These are phyloP conservation scores for Arxiozyma heterogenica DNA, from an alignment of 1,139 yeast genomes.

Conservation along the genomic window DNA sequence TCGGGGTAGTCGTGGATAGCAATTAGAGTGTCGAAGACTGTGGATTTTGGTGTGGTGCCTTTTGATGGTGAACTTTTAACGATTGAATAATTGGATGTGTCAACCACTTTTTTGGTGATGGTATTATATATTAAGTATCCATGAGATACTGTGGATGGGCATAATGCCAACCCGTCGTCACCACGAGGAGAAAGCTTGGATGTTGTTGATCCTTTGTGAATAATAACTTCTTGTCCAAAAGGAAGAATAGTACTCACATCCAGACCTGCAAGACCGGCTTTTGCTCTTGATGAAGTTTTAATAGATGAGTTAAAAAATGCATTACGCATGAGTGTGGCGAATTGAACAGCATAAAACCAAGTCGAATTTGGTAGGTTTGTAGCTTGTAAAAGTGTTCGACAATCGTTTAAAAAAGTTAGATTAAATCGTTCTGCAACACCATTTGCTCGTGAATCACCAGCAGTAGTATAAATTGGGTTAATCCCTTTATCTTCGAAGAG, in stretches of 20 bases:
- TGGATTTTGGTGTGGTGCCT: no score
- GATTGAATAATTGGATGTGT: no score
- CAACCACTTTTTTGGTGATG: no score
- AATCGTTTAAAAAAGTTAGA: constrained; percentile 9
- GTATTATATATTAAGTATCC: background rate
- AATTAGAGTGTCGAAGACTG: no score
- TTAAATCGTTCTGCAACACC: constrained; percentile 13
- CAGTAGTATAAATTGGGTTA: constrained; percentile 5
- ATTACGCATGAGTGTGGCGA: constrained; percentile 7
- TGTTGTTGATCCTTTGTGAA: background rate
- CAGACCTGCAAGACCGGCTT: constrained; percentile 7
- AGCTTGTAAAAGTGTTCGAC: constrained; percentile 7
- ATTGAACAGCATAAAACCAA: constrained; percentile 10
- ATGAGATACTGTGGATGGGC: constrained; percentile 4
- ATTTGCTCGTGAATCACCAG: constrained; percentile 7
- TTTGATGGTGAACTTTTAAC: no score
- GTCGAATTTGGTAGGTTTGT: constrained; percentile 3
- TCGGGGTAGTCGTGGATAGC: no score
- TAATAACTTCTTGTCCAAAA: constrained; percentile 10
- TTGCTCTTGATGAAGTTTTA: constrained; percentile 6
- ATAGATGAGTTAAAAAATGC: constrained; percentile 2
- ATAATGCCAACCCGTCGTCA: constrained; percentile 3
- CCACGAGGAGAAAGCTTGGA: constrained; percentile 5
- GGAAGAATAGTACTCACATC: constrained; percentile 6
- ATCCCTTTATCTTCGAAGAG: constrained; percentile 8